Base-by-base conservation (phyloP, 768 basidiomycete species). In the Rhodotorula sphaerocarpa region DNA sequence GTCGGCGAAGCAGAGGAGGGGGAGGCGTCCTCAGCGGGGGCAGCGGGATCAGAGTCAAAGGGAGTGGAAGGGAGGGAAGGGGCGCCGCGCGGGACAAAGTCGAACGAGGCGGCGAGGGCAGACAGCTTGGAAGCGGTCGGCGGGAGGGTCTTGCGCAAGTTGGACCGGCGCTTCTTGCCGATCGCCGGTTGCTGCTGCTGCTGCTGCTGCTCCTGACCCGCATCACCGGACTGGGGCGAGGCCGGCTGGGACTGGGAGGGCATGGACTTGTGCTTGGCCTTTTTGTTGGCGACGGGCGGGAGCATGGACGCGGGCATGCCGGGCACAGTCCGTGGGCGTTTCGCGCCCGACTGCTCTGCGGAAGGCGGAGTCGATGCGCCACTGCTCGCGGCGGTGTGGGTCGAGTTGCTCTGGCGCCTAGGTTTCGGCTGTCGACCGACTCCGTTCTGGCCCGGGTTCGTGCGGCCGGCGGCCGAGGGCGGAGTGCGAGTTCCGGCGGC, bases 241-340 rank as follows among this genome's bases (percentile, higher is more conserved):
- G 46, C 28, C 18, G 46, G 46, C 27, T 47, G 39, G 11, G 33
- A 21, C 5, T 10, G 10, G 11, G 31, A 33, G 48, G 10, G 56
- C 28, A 50, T 15, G 58, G 57, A 60, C 48, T 44, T 39, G 59
- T 48, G 45, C 52, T 55, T 31, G 41, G 73, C 62, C 72, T 75
- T 75, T 36, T 78, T 67, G 15, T 63, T 57, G 41, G 68, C 36
- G 76, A 73, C 46, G 75, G 75, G 0, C 25, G 67, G 69, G 9
- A 61, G 57, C 23, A 73, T 28, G 28, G 75, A 61, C 28, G 69
- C 65, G 4, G 62, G 58, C 21, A 72, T 28, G 39, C 76, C 65
- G 1, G 44, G 59, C 1, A 66, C 45, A 12, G 42, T 56, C 43
- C 50, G 55, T 25, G 50, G 56, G 39, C 47, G 36, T 39, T 39